Conservation (phyloP, 805 yeast genomes). For the Yarrowia sp. region DNA sequence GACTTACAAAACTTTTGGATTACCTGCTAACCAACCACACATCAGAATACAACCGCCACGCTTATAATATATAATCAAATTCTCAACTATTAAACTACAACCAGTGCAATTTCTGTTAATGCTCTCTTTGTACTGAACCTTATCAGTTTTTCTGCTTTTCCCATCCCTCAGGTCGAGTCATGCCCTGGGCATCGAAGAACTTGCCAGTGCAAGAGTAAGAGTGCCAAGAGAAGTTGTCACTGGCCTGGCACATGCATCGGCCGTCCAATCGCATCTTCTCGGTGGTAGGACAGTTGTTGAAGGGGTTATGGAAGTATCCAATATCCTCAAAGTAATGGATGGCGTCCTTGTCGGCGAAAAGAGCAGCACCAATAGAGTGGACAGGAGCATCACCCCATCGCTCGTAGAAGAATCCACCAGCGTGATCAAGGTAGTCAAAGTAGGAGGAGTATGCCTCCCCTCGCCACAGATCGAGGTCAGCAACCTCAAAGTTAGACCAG, state of each 20-base stretch:
- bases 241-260: slow-evolving; percentile 56
- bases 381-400: slow-evolving; percentile 95
- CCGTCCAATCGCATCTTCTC: slow-evolving; percentile 36
- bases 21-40: no score
- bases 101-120: slow-evolving; percentile 12
- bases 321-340: slow-evolving; percentile 70
- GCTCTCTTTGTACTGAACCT: background rate
- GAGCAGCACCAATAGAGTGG: slow-evolving; percentile 72
- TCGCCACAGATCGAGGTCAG: slow-evolving; percentile 66
- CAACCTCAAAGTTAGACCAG: slow-evolving; percentile 80
- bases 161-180: slow-evolving; percentile 25
- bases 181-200: slow-evolving; percentile 36
- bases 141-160: slow-evolving; percentile 11
- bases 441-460: slow-evolving; percentile 53
- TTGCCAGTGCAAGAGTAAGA: slow-evolving; percentile 39
- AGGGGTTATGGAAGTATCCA: slow-evolving; percentile 66
- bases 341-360: slow-evolving; percentile 53
- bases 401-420: slow-evolving; percentile 81
- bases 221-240: slow-evolving; percentile 38
- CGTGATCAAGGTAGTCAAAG: slow-evolving; percentile 58
- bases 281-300: slow-evolving; percentile 67
- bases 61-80: background rate
- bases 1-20: no score
- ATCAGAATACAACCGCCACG: no score
- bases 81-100: slow-evolving; percentile 7